Conservation (phyloP, 441 rosid genomes). For the Erodium trifolium region DNA sequence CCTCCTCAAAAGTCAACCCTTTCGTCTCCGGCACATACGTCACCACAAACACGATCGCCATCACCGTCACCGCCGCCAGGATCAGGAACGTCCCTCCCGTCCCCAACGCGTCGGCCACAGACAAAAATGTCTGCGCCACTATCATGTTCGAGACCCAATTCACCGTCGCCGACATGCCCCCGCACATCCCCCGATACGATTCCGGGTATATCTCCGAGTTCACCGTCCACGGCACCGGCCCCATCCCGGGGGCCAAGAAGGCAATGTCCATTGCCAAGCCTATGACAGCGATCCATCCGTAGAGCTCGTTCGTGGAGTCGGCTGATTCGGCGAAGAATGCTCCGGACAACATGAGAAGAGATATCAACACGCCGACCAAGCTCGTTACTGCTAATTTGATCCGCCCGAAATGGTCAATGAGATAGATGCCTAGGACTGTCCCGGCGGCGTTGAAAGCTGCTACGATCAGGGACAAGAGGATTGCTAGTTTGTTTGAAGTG, state of each 20-base stretch:
- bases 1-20: conserved; percentile 68
- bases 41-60: conserved; percentile 32
- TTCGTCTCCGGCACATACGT: conserved; percentile 67
- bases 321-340: conserved; percentile 44
- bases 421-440: conserved; percentile 55
- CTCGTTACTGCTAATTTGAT: conserved; percentile 53
- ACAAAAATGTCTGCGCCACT: conserved; percentile 58
- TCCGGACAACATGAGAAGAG: conserved; percentile 46
- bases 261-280: conserved; percentile 57
- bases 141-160: conserved; percentile 74
- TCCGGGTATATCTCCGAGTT: conserved; percentile 76
- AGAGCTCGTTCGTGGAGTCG: conserved; percentile 30
- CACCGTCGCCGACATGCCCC: conserved; percentile 76
- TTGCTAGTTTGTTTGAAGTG: conserved; percentile 64
- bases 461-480: conserved; percentile 56
- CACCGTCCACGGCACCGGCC: conserved; percentile 68
- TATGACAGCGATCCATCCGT: conserved; percentile 53
- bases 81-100: conserved; percentile 57
- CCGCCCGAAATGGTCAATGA: conserved; percentile 63
- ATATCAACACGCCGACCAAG: conserved; percentile 43
- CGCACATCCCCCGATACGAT: conserved; percentile 66
- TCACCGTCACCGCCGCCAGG: conserved; percentile 35
- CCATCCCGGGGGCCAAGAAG: conserved; percentile 68
- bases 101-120: conserved; percentile 54
- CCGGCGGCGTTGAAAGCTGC: conserved; percentile 63